Conservation (phyloP, 208 protist species). For the Trypanosoma mega region DNA sequence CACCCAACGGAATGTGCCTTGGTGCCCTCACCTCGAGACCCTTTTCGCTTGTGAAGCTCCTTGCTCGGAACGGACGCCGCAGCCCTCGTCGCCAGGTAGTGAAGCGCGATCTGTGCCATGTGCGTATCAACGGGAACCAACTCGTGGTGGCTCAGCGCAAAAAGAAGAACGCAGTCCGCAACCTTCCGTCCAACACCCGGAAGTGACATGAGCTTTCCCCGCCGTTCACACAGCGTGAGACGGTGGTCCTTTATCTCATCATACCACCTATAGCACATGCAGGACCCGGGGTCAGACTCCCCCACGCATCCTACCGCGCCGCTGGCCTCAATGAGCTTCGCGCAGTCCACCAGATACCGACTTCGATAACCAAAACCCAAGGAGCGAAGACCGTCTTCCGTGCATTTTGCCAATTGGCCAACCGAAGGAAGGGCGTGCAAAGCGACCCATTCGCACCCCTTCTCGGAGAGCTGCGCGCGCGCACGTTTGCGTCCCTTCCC, state of each 20-base stretch:
- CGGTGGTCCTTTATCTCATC: slow-evolving; percentile 23
- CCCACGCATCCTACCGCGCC: neutral
- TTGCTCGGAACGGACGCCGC: neutral
- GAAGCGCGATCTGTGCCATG: slow-evolving; percentile 70
- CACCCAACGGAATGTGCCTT: slow-evolving; percentile 2
- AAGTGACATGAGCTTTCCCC: slow-evolving; percentile 44
- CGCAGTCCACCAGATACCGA: slow-evolving; percentile 54
- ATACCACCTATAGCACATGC: slow-evolving; percentile 48
- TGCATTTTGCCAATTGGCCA: slow-evolving; percentile 31
- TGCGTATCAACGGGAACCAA: slow-evolving; percentile 90
- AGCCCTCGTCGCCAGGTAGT: slow-evolving; percentile 31
- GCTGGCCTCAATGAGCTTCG: slow-evolving; percentile 24
- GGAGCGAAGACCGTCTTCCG: slow-evolving; percentile 37
- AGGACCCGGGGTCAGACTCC: neutral
- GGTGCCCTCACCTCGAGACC: slow-evolving; percentile 3
- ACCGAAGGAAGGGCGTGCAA: slow-evolving; percentile 56
- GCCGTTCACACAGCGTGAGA: slow-evolving; percentile 28
- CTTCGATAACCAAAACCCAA: slow-evolving; percentile 78
- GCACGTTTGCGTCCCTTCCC: neutral
- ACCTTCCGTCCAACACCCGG: slow-evolving; percentile 82
- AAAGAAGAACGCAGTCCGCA: slow-evolving; percentile 82
- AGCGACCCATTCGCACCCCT: slow-evolving; percentile 26
- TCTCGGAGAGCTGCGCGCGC: too few relatives aligned
- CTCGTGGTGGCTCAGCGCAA: slow-evolving; percentile 50
- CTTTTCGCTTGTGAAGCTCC: neutral